phyloP scores from a whole-genome alignment of 352 stramenopile species.

The Globisporangium apiculatum region DNA sequence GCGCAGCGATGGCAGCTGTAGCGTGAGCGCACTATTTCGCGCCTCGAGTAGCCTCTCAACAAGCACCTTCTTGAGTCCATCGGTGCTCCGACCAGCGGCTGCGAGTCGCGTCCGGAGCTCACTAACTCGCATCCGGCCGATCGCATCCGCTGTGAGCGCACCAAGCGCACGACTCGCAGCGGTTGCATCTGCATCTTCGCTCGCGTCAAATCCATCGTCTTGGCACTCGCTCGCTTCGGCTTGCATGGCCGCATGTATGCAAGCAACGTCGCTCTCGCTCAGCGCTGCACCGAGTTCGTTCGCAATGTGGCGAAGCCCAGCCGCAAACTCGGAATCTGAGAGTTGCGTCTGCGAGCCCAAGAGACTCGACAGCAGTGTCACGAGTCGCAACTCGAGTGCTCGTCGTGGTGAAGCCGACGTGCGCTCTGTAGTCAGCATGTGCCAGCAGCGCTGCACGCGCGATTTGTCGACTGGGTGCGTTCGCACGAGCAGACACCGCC shows the following conservation, averaged over 20 bases:
- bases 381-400: not conserved
- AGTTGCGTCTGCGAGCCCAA: conserved; percentile 21
- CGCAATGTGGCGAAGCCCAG: conserved; percentile 32
- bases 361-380: conserved; percentile 29
- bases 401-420: conserved; percentile 13
- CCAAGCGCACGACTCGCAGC: conserved; percentile 6
- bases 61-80: conserved; percentile 48
- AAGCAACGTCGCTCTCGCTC: conserved; percentile 4
- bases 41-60: conserved; percentile 29
- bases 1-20: conserved; percentile 2
- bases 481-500: conserved; percentile 43
- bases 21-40: conserved; percentile 16
- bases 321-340: conserved; percentile 30
- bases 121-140: conserved; percentile 33
- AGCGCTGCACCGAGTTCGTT: conserved; percentile 19
- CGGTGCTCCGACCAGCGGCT: conserved; percentile 19
- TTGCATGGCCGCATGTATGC: conserved; percentile 11
- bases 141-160: conserved; percentile 19
- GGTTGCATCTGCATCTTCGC: not conserved
- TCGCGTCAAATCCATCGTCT: not conserved
- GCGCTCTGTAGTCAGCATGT: conserved; percentile 3
- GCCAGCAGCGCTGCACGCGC: conserved; percentile 26
- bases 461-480: conserved; percentile 7
- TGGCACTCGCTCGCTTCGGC: not conserved
- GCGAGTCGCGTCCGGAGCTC: conserved; percentile 35